Percentiles rank a stretch among this genome's conserved stretches.
Evolutionary conservation across 306 rosid genomes (phyloP).

Genomic region (Lupinus albus): DNA sequence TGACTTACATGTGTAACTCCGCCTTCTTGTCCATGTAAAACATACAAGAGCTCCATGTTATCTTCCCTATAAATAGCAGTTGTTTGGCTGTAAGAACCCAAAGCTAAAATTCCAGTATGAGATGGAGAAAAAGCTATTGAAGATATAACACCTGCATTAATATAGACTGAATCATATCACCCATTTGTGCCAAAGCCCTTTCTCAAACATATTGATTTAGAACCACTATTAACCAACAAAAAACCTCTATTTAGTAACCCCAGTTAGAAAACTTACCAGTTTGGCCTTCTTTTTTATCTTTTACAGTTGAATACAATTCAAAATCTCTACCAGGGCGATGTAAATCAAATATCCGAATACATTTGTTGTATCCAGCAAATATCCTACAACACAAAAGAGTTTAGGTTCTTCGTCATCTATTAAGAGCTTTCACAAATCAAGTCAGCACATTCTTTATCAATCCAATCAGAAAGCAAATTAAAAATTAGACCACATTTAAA

Average conservation of each 20-base stretch:
- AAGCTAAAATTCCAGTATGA: conserved; percentile 82
- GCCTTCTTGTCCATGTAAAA: conserved; percentile 97
- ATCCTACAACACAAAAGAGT: conserved; percentile 56
- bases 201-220: conserved; percentile 7
- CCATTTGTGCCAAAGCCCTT: conserved; percentile 13
- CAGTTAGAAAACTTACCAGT: conserved; percentile 54
- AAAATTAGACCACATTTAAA: conserved; percentile 31
- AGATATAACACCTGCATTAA: conserved; percentile 77
- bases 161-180: conserved; percentile 26
- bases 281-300: conserved; percentile 91
- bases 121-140: conserved; percentile 88
- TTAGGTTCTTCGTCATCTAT: conserved; percentile 17
- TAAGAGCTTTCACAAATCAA: conserved; percentile 14
- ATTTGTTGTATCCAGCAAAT: conserved; percentile 95
- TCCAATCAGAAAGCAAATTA: background rate
- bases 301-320: conserved; percentile 65
- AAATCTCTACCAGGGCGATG: conserved; percentile 97
- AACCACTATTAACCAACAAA: background rate
- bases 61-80: conserved; percentile 88
- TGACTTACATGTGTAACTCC: conserved; percentile 93
- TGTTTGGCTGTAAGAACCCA: conserved; percentile 89
- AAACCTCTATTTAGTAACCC: conserved; percentile 3
- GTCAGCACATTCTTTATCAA: background rate
- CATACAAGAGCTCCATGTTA: conserved; percentile 82
- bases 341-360: conserved; percentile 85